Percentiles rank a stretch among this genome's conserved stretches.
These are phyloP conservation scores for Dispira simplex DNA, from an alignment of 192 early-diverging fungal genomes.

Conservation along the genomic window DNA sequence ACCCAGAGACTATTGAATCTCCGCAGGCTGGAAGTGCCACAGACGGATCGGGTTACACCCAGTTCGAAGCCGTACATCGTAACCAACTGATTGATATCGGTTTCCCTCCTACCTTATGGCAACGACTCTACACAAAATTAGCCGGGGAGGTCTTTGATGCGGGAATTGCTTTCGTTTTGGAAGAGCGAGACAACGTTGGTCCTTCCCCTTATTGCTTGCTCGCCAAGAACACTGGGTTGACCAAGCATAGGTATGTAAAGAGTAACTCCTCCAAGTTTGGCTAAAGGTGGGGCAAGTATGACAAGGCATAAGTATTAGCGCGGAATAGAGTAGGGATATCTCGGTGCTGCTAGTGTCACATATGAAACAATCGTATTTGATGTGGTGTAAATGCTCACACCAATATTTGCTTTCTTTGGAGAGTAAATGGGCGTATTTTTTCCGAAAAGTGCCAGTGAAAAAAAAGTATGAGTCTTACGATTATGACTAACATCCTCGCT, in stretches of 20 bases:
- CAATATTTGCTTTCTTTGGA: no score
- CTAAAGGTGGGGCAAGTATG: not conserved
- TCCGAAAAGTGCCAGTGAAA: not conserved
- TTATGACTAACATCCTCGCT: not conserved
- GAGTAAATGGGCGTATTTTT: no score
- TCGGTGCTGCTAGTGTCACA: no score
- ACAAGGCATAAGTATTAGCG: no score
- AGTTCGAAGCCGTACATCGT: constrained; percentile 2
- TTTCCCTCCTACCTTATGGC: not conserved
- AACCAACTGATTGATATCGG: not conserved
- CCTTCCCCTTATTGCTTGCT: not conserved
- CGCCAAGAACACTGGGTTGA: not conserved
- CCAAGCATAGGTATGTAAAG: not conserved
- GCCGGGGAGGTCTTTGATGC: not conserved
- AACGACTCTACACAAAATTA: not conserved
- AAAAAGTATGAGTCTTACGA: not conserved
- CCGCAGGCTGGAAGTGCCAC: no score
- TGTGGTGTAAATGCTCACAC: no score
- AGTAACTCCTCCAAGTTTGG: not conserved
- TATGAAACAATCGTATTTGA: no score
- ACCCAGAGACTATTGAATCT: no score
- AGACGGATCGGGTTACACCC: no score
- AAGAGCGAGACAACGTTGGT: not conserved
- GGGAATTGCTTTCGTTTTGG: not conserved
- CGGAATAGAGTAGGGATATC: no score